phyloP scores from a whole-genome alignment of 2,329 filamentous ascomycete species.

The Dothiorella sarmentorum region DNA sequence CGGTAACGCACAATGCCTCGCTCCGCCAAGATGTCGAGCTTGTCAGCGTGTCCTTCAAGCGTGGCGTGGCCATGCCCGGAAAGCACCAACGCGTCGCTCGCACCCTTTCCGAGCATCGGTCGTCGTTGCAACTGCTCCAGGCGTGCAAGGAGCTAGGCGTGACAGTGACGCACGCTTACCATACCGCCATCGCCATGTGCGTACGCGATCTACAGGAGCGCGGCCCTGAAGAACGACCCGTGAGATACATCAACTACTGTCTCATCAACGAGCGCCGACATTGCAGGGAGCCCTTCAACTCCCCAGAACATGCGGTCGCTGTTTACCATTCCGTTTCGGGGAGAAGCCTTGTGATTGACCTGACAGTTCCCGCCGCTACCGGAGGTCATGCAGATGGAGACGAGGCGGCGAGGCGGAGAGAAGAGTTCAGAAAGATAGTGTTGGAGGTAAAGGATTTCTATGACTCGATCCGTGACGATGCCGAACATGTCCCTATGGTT shows the following conservation, averaged over 20 bases:
- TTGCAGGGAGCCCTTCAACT: conserved; percentile 16
- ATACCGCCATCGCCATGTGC: conserved; percentile 19
- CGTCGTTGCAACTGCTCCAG: conserved; percentile 1
- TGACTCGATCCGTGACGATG: neutral
- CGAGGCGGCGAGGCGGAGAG: neutral
- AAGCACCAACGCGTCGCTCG: conserved; percentile 20
- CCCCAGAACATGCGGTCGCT: conserved; percentile 17
- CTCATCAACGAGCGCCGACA: conserved; percentile 19
- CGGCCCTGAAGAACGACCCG: neutral
- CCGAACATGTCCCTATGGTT: neutral
- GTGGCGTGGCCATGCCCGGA: conserved; percentile 9
- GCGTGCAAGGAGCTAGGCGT: conserved; percentile 18
- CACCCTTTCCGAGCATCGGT: conserved; percentile 14
- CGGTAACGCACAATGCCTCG: neutral
- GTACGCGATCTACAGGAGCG: conserved; percentile 16
- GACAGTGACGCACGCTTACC: conserved; percentile 21
- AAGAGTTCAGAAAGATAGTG: conserved; percentile 2
- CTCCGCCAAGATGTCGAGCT: neutral
- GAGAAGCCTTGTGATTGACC: conserved; percentile 17
- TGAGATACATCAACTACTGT: conserved; percentile 20
- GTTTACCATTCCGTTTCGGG: conserved; percentile 23
- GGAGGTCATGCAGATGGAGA: neutral
- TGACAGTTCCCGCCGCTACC: conserved; percentile 10
- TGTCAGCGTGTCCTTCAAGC: conserved; percentile 17
- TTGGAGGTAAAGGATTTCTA: conserved; percentile 16